These are phyloP conservation scores for Hymenoscyphus fructigenus DNA, from an alignment of 2,329 filamentous ascomycete species.

Conservation along the genomic window DNA sequence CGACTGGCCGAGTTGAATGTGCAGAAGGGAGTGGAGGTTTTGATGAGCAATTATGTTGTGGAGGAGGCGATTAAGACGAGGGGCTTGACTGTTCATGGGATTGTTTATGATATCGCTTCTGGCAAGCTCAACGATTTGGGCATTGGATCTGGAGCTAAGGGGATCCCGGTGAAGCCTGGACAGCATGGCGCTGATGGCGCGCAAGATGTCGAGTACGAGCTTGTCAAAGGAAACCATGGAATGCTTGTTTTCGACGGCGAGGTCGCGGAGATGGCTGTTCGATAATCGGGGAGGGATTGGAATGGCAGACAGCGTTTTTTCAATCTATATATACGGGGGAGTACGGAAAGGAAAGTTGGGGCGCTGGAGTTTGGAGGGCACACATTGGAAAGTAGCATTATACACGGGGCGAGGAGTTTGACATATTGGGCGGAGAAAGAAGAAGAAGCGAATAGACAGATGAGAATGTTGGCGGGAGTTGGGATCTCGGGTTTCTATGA, in stretches of 20 bases:
- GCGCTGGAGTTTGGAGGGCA: neutral
- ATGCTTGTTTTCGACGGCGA: constrained; percentile 50
- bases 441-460: neutral
- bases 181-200: constrained; percentile 9
- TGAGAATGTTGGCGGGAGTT: neutral
- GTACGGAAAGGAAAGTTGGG: neutral
- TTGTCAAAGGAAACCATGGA: constrained; percentile 46
- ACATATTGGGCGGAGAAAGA: neutral
- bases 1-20: constrained; percentile 79
- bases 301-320: neutral
- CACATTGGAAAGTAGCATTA: neutral
- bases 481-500: neutral
- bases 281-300: neutral
- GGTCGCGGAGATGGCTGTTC: constrained; percentile 40
- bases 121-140: constrained; percentile 52
- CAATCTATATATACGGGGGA: neutral
- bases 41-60: constrained; percentile 68
- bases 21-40: constrained; percentile 61
- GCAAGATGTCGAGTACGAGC: constrained; percentile 15
- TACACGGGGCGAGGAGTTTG: constrained; percentile 1
- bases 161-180: constrained; percentile 18
- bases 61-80: constrained; percentile 69
- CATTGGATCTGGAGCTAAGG: constrained; percentile 36
- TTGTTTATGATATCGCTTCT: constrained; percentile 64
- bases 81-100: constrained; percentile 73